Percentiles rank a stretch among this genome's conserved stretches.
Evolutionary conservation across 805 yeast species (phyloP).

Genomic region (Myxozyma sirexii): DNA sequence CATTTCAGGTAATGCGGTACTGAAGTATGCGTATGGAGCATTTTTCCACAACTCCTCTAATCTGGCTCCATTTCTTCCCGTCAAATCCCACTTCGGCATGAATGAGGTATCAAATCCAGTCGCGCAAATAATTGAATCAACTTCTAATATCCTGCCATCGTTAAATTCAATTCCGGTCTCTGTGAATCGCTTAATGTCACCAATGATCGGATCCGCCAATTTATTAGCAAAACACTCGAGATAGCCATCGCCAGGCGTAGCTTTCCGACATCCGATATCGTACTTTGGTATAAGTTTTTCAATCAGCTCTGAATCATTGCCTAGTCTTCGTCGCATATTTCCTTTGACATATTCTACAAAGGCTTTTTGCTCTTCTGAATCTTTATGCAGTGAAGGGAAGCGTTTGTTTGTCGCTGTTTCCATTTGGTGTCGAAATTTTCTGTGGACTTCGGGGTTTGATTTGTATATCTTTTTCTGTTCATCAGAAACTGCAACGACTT

Average conservation of each 20-base stretch:
- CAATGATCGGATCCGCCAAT: slow-evolving; percentile 24
- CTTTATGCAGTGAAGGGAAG: slow-evolving; percentile 12
- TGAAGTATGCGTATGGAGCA: slow-evolving; percentile 27
- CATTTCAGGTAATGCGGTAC: slow-evolving; percentile 30
- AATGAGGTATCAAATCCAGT: slow-evolving; percentile 32
- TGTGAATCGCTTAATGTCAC: slow-evolving; percentile 27
- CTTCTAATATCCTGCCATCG: slow-evolving; percentile 17
- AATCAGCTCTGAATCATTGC: slow-evolving; percentile 12
- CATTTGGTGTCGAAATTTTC: slow-evolving; percentile 34
- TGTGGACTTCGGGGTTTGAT: slow-evolving; percentile 27
- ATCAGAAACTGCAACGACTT: slow-evolving; percentile 5
- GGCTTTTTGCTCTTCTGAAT: slow-evolving; percentile 13
- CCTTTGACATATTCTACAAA: slow-evolving; percentile 5
- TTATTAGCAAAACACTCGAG: slow-evolving; percentile 28
- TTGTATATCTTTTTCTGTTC: slow-evolving; percentile 26
- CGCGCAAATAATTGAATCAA: slow-evolving; percentile 20
- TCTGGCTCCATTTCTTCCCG: slow-evolving; percentile 25
- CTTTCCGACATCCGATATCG: slow-evolving; percentile 32
- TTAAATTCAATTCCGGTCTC: slow-evolving; percentile 27
- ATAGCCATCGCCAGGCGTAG: slow-evolving; percentile 35
- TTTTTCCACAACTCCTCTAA: slow-evolving; percentile 28
- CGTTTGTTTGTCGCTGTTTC: slow-evolving; percentile 25
- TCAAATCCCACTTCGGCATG: slow-evolving; percentile 29
- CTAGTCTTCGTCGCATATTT: slow-evolving; percentile 8
- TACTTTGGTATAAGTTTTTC: slow-evolving; percentile 33